A percentile compares a stretch with the other conserved stretches of the same genome.
Evolutionary conservation across 106 monocot species (phyloP).

Genomic region (Platanthera guangdongensis): DNA sequence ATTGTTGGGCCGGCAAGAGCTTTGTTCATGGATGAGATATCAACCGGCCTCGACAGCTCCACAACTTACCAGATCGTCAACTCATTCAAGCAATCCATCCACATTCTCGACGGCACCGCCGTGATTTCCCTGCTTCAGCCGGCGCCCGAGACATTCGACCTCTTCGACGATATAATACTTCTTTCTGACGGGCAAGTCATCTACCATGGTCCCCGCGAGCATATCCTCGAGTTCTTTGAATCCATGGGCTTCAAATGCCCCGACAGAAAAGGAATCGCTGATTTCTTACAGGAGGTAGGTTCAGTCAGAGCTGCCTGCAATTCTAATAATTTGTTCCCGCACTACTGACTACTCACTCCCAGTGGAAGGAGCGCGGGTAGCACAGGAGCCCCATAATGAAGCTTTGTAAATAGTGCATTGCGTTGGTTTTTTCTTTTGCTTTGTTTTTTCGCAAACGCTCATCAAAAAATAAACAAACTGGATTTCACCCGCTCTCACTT

Average conservation of each 20-base stretch:
- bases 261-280: conserved; percentile 37
- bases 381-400: no score
- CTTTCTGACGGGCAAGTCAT: conserved; percentile 48
- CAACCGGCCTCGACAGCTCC: conserved; percentile 46
- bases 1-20: conserved; percentile 42
- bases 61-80: conserved; percentile 51
- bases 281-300: conserved; percentile 46
- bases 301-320: not conserved
- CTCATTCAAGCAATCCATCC: conserved; percentile 28
- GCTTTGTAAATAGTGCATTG: no score
- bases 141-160: conserved; percentile 46
- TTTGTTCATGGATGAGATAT: conserved; percentile 53
- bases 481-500: no score
- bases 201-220: conserved; percentile 35
- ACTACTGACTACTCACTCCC: no score
- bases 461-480: no score
- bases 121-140: conserved; percentile 42
- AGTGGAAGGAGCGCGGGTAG: no score
- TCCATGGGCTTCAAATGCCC: conserved; percentile 49
- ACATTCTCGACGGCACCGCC: conserved; percentile 39
- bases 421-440: no score
- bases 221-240: conserved; percentile 42
- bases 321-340: no score
- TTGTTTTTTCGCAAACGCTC: no score
- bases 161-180: conserved; percentile 49